phyloP scores from a whole-genome alignment of 2,329 filamentous ascomycete species.

The Colletotrichum truncatum region DNA sequence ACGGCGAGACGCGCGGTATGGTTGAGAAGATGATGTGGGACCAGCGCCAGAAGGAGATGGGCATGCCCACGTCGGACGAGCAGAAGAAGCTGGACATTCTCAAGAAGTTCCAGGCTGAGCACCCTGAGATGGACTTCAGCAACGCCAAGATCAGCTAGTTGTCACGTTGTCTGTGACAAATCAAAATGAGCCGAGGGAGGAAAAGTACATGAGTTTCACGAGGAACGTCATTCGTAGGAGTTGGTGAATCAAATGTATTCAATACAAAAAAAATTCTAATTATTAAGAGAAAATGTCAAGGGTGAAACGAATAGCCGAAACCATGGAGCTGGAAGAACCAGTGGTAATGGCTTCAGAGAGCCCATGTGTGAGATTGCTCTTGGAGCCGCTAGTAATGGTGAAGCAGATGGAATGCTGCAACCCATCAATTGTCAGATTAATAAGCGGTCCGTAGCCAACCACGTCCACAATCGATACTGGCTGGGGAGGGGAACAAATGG shows the following conservation, averaged over 20 bases:
- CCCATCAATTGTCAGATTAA: slow-evolving; percentile 60
- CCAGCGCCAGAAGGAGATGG: slow-evolving; percentile 95
- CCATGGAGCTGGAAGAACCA: slow-evolving; percentile 44
- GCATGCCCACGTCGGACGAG: slow-evolving; percentile 90
- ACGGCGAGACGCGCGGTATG: slow-evolving; percentile 95
- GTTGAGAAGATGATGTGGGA: slow-evolving; percentile 99
- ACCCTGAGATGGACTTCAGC: slow-evolving; percentile 77
- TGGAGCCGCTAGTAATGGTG: slow-evolving; percentile 63
- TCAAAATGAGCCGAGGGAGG: background rate
- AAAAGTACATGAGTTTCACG: background rate
- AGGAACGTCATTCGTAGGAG: background rate
- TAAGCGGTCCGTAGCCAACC: slow-evolving; percentile 46
- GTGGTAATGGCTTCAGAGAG: slow-evolving; percentile 67
- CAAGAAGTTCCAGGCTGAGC: slow-evolving; percentile 88
- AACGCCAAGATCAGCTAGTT: slow-evolving; percentile 69
- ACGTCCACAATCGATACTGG: too few relatives aligned
- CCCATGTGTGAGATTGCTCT: slow-evolving; percentile 60
- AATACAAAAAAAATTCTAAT: background rate
- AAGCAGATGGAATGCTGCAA: slow-evolving; percentile 64
- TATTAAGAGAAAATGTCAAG: slow-evolving; percentile 55
- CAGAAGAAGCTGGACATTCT: slow-evolving; percentile 94
- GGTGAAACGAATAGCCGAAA: slow-evolving; percentile 71
- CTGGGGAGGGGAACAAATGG: too few relatives aligned
- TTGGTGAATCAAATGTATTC: background rate
- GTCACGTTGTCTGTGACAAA: background rate